Conservation (phyloP, 768 basidiomycete species). For the Calocybe cyanea region DNA sequence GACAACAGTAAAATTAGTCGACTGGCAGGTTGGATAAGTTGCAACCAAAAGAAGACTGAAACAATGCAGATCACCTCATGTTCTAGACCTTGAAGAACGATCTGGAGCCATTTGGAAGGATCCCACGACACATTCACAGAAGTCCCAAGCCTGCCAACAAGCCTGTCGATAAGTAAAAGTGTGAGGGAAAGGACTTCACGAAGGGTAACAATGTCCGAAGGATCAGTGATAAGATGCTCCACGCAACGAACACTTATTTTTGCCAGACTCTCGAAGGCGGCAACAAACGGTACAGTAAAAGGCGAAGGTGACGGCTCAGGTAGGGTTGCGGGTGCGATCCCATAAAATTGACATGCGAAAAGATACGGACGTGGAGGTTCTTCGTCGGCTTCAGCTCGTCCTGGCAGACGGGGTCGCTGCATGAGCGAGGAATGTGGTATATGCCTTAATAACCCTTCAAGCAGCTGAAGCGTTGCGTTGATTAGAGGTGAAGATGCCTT, state of each 20-base stretch:
- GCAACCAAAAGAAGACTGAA: constrained; percentile 5
- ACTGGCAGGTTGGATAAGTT: constrained; percentile 30
- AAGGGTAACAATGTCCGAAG: constrained; percentile 26
- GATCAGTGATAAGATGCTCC: constrained; percentile 26
- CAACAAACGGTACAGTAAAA: constrained; percentile 47
- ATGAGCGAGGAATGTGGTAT: constrained; percentile 47
- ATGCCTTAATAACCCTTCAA: constrained; percentile 50
- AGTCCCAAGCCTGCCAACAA: constrained; percentile 43
- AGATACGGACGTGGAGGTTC: constrained; percentile 38
- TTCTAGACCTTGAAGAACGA: constrained; percentile 50
- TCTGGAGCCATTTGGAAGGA: constrained; percentile 58
- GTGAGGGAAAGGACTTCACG: constrained; percentile 52
- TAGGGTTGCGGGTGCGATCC: constrained; percentile 28
- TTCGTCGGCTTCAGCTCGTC: constrained; percentile 27
- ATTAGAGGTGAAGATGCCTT: constrained; percentile 32
- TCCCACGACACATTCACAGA: constrained; percentile 50
- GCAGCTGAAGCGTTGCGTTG: constrained; percentile 42
- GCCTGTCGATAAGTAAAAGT: constrained; percentile 46
- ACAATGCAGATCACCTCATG: constrained; percentile 41
- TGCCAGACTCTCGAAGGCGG: constrained; percentile 53
- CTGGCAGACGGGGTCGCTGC: constrained; percentile 45
- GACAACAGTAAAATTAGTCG: constrained; percentile 60
- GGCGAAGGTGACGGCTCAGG: constrained; percentile 19
- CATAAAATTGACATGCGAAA: constrained; percentile 65
- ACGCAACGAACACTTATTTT: constrained; percentile 46